Evolutionary conservation across 73 alveolate genomes (phyloP).

Genomic region (Loxodes magnus): DNA sequence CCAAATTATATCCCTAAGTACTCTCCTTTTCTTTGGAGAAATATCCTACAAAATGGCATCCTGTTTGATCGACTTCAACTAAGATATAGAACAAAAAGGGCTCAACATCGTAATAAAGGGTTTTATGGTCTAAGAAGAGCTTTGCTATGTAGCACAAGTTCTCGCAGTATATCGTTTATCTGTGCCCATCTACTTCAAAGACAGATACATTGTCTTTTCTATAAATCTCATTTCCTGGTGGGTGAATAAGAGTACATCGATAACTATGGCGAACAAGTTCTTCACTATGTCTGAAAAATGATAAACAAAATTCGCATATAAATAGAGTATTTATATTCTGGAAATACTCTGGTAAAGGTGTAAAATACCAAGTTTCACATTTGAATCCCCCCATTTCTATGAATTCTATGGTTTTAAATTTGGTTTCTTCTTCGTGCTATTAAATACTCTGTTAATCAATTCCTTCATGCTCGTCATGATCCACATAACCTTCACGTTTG

Average conservation of each 20-base stretch:
- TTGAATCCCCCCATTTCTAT: conserved; percentile 67
- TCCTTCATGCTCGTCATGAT: conserved; percentile 79
- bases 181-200: conserved; percentile 95
- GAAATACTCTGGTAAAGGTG: conserved; percentile 90
- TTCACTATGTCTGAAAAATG: conserved; percentile 28
- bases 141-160: conserved; percentile 88
- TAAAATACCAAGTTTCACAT: conserved; percentile 87
- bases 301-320: conserved; percentile 76
- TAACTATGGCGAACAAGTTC: conserved; percentile 59
- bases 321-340: conserved; percentile 71
- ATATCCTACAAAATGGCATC: conserved; percentile 88
- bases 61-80: conserved; percentile 81
- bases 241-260: conserved; percentile 61
- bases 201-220: conserved; percentile 85
- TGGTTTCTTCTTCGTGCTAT: conserved; percentile 76
- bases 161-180: conserved; percentile 82
- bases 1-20: conserved; percentile 59
- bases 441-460: conserved; percentile 46
- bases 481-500: conserved; percentile 42
- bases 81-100: conserved; percentile 91
- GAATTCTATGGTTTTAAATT: conserved; percentile 63
- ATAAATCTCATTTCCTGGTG: conserved; percentile 97
- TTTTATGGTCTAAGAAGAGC: conserved; percentile 94
- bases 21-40: conserved; percentile 89
- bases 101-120: conserved; percentile 81